Percentiles rank a stretch among this genome's conserved stretches.
These are phyloP conservation scores for Lipomyces spencermartinsiae DNA, from an alignment of 805 yeast species.

Conservation along the genomic window DNA sequence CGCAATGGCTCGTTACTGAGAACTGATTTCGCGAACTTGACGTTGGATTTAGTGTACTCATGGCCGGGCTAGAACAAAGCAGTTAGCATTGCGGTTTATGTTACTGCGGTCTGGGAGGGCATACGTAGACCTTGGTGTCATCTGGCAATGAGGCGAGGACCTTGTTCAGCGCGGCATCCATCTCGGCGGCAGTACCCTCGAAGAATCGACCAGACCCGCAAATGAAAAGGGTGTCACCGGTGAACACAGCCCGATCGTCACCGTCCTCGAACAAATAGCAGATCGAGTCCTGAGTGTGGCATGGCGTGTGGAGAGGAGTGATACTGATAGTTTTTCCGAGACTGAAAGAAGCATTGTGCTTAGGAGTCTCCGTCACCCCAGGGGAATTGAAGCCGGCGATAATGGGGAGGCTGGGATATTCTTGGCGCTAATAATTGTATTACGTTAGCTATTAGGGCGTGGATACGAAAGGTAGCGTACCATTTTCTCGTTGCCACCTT, in stretches of 20 bases:
- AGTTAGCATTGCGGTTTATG: not conserved
- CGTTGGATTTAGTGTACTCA: constrained; percentile 87
- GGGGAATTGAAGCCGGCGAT: constrained; percentile 88
- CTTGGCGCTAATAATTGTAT: constrained; percentile 26
- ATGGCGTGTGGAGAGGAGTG: constrained; percentile 91
- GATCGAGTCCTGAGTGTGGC: constrained; percentile 96
- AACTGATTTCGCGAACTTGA: constrained; percentile 74
- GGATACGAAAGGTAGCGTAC: constrained; percentile 16
- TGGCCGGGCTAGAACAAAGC: constrained; percentile 74
- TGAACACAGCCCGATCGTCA: constrained; percentile 76
- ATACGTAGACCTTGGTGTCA: constrained; percentile 68
- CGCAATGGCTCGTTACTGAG: constrained; percentile 61
- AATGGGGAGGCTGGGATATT: constrained; percentile 60
- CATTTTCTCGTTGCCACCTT: constrained; percentile 36
- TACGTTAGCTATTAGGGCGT: not conserved
- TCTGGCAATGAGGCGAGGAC: constrained; percentile 66
- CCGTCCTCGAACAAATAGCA: constrained; percentile 83
- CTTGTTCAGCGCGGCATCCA: constrained; percentile 71
- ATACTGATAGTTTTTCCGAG: constrained; percentile 71
- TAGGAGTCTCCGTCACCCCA: constrained; percentile 71
- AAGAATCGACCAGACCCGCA: constrained; percentile 98
- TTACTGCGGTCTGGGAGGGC: constrained; percentile 11
- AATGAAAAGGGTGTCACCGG: constrained; percentile 93
- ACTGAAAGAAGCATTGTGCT: constrained; percentile 63
- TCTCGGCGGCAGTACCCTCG: constrained; percentile 84